Evolutionary conservation across 768 basidiomycete species (phyloP).

Genomic region (Suillus brevipes): DNA sequence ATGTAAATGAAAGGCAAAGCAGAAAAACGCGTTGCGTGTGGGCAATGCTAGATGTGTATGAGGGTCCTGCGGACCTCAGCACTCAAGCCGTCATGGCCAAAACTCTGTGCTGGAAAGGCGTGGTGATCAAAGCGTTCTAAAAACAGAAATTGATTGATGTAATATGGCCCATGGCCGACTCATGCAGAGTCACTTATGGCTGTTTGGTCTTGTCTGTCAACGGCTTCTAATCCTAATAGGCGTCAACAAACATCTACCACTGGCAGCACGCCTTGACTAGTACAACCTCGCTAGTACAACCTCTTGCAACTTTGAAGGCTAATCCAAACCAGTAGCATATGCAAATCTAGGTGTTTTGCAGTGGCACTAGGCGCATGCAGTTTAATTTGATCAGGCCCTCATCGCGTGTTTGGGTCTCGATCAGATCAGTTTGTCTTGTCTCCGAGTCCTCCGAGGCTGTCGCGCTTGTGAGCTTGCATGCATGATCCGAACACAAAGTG

Average conservation of each 20-base stretch:
- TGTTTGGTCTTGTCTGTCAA: conserved; percentile 1
- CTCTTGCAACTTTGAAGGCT: too few relatives aligned
- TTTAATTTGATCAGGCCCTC: too few relatives aligned
- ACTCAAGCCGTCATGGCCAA: conserved; percentile 69
- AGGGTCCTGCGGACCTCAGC: conserved; percentile 70
- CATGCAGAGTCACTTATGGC: not conserved
- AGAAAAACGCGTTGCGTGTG: conserved; percentile 31
- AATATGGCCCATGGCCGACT: not conserved
- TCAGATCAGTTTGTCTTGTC: too few relatives aligned
- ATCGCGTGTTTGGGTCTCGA: too few relatives aligned
- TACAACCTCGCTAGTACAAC: not conserved
- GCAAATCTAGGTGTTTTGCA: not conserved
- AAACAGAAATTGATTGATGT: conserved; percentile 1
- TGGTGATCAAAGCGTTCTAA: conserved; percentile 4
- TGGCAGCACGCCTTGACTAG: too few relatives aligned
- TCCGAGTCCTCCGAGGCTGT: too few relatives aligned
- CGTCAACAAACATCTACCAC: conserved; percentile 1
- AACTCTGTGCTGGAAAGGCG: conserved; percentile 13
- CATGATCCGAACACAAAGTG: too few relatives aligned
- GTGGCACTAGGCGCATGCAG: not conserved
- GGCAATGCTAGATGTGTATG: conserved; percentile 53
- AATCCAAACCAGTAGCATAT: not conserved
- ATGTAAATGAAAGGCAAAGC: conserved; percentile 15
- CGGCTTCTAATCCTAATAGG: not conserved
- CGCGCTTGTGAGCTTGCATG: not conserved